A percentile compares a stretch with the other conserved stretches of the same genome.
These are phyloP conservation scores for Haematococcus lacustris DNA, from an alignment of 139 green algal genomes.

Conservation along the genomic window DNA sequence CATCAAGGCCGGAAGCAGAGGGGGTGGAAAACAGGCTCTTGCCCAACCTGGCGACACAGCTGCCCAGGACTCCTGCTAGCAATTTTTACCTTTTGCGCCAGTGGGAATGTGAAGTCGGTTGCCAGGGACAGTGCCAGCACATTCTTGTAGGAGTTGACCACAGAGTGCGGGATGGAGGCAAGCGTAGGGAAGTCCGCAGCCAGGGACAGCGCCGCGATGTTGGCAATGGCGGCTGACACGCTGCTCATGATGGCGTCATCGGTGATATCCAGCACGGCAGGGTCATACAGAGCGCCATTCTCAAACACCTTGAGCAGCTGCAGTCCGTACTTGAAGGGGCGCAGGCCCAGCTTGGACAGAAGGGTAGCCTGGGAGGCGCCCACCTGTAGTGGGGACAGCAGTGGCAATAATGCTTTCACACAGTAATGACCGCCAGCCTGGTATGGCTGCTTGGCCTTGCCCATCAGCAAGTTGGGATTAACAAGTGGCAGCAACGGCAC, in stretches of 20 bases:
- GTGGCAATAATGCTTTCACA: too few relatives aligned
- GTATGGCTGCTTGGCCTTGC: too few relatives aligned
- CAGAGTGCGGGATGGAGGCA: slow-evolving; percentile 81
- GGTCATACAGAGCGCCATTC: slow-evolving; percentile 73
- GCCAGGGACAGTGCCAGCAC: slow-evolving; percentile 85
- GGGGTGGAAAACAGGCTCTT: neutral
- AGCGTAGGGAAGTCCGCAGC: slow-evolving; percentile 81
- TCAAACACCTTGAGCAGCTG: slow-evolving; percentile 82
- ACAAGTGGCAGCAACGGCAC: too few relatives aligned
- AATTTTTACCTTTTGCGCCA: slow-evolving; percentile 71
- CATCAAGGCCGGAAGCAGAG: neutral
- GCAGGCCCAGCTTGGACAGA: slow-evolving; percentile 96
- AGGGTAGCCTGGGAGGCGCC: slow-evolving; percentile 95
- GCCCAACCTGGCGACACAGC: neutral
- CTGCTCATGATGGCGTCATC: slow-evolving; percentile 77
- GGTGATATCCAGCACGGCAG: slow-evolving; percentile 90
- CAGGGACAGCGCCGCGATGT: slow-evolving; percentile 83
- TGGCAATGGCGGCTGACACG: slow-evolving; percentile 64
- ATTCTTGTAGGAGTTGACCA: slow-evolving; percentile 99
- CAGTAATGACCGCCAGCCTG: too few relatives aligned
- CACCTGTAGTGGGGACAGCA: too few relatives aligned
- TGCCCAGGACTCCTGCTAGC: neutral
- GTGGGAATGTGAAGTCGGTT: slow-evolving; percentile 93
- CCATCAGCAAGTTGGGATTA: too few relatives aligned
- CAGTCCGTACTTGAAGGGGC: slow-evolving; percentile 97